Evolutionary conservation across 352 stramenopile species (phyloP).

Genomic region (Pythium vanterpoolii): DNA sequence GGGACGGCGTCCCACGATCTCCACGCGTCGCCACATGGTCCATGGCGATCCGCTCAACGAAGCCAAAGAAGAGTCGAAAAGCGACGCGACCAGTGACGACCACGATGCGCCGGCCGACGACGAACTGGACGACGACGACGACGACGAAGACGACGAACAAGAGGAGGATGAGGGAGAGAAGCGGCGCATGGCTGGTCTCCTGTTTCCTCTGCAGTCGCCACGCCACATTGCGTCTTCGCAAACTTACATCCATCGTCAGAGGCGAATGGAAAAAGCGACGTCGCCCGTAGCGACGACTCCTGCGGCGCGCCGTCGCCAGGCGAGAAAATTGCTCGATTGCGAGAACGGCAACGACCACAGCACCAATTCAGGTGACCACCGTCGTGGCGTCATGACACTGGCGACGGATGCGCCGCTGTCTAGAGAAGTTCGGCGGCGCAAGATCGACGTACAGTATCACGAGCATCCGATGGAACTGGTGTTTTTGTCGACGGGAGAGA

Average conservation of each 20-base stretch:
- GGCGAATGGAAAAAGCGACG: not conserved
- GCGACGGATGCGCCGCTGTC: not conserved
- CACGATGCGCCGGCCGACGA: slow-evolving; percentile 11
- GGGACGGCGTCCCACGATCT: not conserved
- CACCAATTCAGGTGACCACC: not conserved
- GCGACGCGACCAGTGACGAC: not conserved
- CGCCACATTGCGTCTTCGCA: slow-evolving; percentile 22
- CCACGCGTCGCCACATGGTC: not conserved
- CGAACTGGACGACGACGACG: slow-evolving; percentile 8
- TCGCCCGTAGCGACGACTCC: not conserved
- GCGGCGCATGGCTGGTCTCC: slow-evolving; percentile 35
- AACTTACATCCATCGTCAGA: slow-evolving; percentile 11
- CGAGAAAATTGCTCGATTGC: slow-evolving; percentile 1
- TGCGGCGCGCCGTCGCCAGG: slow-evolving; percentile 5
- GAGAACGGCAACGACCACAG: not conserved
- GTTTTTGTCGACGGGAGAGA: slow-evolving; percentile 58
- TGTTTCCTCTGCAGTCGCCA: slow-evolving; percentile 27
- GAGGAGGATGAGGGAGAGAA: slow-evolving; percentile 28
- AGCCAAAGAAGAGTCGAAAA: slow-evolving; percentile 17
- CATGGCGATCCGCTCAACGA: not conserved
- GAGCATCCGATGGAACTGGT: slow-evolving; percentile 56
- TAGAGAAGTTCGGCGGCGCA: not conserved
- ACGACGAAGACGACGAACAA: slow-evolving; percentile 15
- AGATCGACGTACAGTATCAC: slow-evolving; percentile 11
- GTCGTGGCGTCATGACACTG: not conserved